Base-by-base conservation (phyloP, 108 stramenopile species). In the Cylindrotheca closterium region DNA sequence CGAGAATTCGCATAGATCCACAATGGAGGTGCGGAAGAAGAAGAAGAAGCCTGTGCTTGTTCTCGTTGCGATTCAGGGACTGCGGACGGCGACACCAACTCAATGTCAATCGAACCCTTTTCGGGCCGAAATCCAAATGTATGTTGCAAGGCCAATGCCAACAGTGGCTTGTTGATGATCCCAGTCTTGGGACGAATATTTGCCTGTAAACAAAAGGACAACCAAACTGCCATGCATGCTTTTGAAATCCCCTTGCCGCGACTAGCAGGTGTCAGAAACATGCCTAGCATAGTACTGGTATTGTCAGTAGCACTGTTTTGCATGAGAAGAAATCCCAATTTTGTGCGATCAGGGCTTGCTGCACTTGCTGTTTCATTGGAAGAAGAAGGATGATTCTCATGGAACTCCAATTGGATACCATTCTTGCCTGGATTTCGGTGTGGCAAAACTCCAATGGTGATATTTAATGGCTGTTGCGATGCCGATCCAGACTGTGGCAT, bases 291-390 rank as follows among this genome's bases (percentile, higher is more conserved):
- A 3, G 50, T 51, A 59, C 77, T 72, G 52, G 24, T 29, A 47
- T 51, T 29, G 7, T 30, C 34, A n/a, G 30, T 1, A 22, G 52
- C 29, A 22, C 22, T 17, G 48, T 74, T 74, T 42, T 54, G 55
- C 78, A 79, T 79, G 31, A 79, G 68, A 3, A 79, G 63, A 27
- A 48, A 79, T 53, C 78, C 78, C 15, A 79, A 17, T 56, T 77
- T 77, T 3, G 17, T 10, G 10, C 37, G 19, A 28, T 5, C 5
- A 58, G 8, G 32, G 19, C 5, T 51, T 5, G 4, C n/a, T 4
- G 4, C 12, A 4, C 7, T 5, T 22, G 18, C 51, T 12, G 32
- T 23, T 19, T 30, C 54, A 7, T 42, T 7, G 7, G 15, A 7
- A 15, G 7, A 7, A 42, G 37, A 42, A 34, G 31, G 1, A 34